Evolutionary conservation across 352 stramenopile genomes (phyloP), one percentile per base, ranked within the genome.

Genomic region (Aphanomyces stellatus): DNA sequence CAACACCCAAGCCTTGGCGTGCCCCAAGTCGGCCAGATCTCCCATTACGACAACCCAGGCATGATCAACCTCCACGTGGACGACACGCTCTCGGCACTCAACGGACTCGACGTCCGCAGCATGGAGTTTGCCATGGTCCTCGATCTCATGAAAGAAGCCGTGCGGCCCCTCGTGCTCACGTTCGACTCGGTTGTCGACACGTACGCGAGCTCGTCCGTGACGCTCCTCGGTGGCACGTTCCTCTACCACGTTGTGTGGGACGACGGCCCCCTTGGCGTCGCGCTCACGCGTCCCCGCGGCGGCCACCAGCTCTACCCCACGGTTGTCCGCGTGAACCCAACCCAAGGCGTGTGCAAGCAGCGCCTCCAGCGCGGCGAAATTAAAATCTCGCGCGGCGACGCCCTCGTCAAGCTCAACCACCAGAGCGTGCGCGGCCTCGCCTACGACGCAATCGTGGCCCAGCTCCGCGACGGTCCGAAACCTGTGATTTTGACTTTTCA

Each of bases 181-280:
- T 64, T 64, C 22, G 55, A 64, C n/a, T 64, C 55, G 31, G 27
- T 17, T 13, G 55, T 64, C 34, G 2, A 19, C 1, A 30, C 55
- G 34, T 64, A 64, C 27, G 19, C 13, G 15, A 51, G 2, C 11
- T 33, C 55, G 34, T 24, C 55, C 51, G 79, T 90, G 25, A 61
- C 81, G 41, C 76, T 94, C 8, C 77, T 83, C 0, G 79, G 92
- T 59, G 85, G 85, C 19, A 90, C 87, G 13, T 90, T 83, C 31
- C 71, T 93, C 34, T 74, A 92, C 24, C 87, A 95, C 63, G 80
- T 93, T 5, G 27, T 64, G 19, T 64, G 55, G 55, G 55, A 64
- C 55, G 34, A 8, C 22, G 55, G 55, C 31, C 6, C 25, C 22
- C 55, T 64, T 11, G 55, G 55, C 11, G 17, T 64, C 0, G 33